These are phyloP conservation scores for Gamarada debralockiae DNA, from an alignment of 495 filamentous ascomycete species.

Conservation along the genomic window DNA sequence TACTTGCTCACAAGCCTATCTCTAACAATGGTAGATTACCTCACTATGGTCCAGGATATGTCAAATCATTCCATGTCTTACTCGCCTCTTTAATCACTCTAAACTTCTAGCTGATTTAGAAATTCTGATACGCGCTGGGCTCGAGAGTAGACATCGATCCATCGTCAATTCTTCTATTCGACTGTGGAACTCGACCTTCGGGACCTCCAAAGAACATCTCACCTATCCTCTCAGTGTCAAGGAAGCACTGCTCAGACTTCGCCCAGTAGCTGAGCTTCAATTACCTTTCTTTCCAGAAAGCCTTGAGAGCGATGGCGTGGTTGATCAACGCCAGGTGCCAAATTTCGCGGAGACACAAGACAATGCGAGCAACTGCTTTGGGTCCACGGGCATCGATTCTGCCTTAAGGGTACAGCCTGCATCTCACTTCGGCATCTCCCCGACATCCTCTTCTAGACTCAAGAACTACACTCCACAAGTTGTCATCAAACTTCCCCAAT, in stretches of 20 bases:
- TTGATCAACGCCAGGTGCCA: constrained; percentile 11
- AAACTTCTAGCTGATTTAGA: constrained; percentile 43
- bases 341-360: constrained; percentile 18
- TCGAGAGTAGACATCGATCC: constrained; percentile 49
- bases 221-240: constrained; percentile 45
- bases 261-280: constrained; percentile 39
- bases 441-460: neutral
- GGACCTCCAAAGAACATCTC: constrained; percentile 31
- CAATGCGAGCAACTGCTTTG: constrained; percentile 1
- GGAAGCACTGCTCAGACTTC: constrained; percentile 42
- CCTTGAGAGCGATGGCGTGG: constrained; percentile 25
- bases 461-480: constrained; percentile 19
- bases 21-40: constrained; percentile 22
- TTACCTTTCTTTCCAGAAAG: constrained; percentile 41
- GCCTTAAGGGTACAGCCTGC: neutral
- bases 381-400: neutral
- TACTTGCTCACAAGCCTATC: neutral
- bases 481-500: constrained; percentile 20
- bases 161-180: constrained; percentile 50
- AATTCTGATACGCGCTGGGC: constrained; percentile 49
- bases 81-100: constrained; percentile 22
- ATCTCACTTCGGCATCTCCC: neutral
- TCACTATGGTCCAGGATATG: constrained; percentile 42
- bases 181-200: constrained; percentile 59
- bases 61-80: constrained; percentile 11